Base-by-base conservation (phyloP, 257 asterid genomes). In the Solanum sejunctum region DNA sequence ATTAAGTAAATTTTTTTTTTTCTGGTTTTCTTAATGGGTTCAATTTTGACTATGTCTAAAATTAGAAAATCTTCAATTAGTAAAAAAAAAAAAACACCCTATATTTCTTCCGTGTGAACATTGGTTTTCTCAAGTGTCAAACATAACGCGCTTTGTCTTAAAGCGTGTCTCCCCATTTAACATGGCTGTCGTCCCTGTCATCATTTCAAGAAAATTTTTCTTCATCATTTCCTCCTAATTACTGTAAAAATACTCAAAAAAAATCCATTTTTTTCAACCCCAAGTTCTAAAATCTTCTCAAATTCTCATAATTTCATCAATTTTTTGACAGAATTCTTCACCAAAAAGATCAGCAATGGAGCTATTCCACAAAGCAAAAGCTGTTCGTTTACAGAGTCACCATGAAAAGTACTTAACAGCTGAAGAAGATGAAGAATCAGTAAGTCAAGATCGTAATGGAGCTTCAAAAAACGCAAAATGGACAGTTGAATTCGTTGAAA, bases 321-420 rank as follows among this genome's bases (percentile, higher is more conserved):
- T 21, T 32, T 1, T 12, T 56, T 0, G 54, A 54, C 86, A 87
- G 89, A 86, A 70, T 45, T 36, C 83, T 17, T 49, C 61, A 21
- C 43, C 84, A 10, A 88, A 57, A 80, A 39, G 41, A 20, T 15
- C 86, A 36, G 88, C 89, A 52, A 90, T 90, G 93, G 92, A 90
- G 39, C 60, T 87, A 0, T 89, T 90, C 80, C 85, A 39, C 36
- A 85, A 89, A 84, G 93, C 93, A 16, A 88, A 81, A 80, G 85
- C 88, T 0, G 92, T 90, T 41, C 88, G 92, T 8, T 77, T 90
- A 66, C 86, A 56, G 6, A 84, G 84, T 58, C 64, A 81, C 49
- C 91, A 90, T 71, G 84, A 80, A 8, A 90, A 90, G 84, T 89
- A 87, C 81, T 85, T 90, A 17, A 88, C 88, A 23, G 93, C 93